Percentiles rank a stretch among this genome's conserved stretches.
Conservation (phyloP, 1,139 yeast species). For the Meyerozyma guilliermondii region DNA sequence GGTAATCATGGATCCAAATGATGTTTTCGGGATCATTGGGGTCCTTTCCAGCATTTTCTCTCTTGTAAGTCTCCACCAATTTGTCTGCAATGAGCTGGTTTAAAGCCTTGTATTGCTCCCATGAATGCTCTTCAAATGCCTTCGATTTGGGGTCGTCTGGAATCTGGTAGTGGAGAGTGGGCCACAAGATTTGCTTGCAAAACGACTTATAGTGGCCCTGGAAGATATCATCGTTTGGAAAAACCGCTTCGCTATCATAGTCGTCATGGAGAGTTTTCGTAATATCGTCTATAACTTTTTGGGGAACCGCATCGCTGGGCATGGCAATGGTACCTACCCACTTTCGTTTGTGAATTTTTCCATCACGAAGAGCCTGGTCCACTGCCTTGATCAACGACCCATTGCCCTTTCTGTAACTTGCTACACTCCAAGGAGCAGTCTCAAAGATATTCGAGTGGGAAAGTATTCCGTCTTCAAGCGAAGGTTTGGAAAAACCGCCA, state of each 20-base stretch:
- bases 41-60: conserved; percentile 51
- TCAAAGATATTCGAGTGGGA: conserved; percentile 56
- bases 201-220: conserved; percentile 87
- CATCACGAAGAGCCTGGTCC: conserved; percentile 50
- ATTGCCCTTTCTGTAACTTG: conserved; percentile 70
- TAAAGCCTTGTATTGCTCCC: conserved; percentile 75
- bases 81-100: conserved; percentile 80
- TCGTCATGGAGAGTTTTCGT: conserved; percentile 38
- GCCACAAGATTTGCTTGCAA: conserved; percentile 95
- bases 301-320: conserved; percentile 80
- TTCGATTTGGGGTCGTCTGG: conserved; percentile 94
- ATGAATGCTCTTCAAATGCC: conserved; percentile 92
- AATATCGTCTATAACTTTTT: conserved; percentile 46
- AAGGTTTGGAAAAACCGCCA: conserved; percentile 68
- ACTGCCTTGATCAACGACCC: conserved; percentile 87
- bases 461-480: conserved; percentile 37
- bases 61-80: conserved; percentile 55
- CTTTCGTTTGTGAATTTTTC: conserved; percentile 41
- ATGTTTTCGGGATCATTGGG: conserved; percentile 42
- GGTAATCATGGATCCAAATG: conserved; percentile 94
- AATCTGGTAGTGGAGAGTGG: conserved; percentile 91
- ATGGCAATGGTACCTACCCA: conserved; percentile 93
- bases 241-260: conserved; percentile 60
- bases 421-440: conserved; percentile 71
- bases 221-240: conserved; percentile 71